A percentile compares a stretch with the other conserved stretches of the same genome.
Conservation (phyloP, 2,329 filamentous ascomycete species). For the Fusarium scirpi region DNA sequence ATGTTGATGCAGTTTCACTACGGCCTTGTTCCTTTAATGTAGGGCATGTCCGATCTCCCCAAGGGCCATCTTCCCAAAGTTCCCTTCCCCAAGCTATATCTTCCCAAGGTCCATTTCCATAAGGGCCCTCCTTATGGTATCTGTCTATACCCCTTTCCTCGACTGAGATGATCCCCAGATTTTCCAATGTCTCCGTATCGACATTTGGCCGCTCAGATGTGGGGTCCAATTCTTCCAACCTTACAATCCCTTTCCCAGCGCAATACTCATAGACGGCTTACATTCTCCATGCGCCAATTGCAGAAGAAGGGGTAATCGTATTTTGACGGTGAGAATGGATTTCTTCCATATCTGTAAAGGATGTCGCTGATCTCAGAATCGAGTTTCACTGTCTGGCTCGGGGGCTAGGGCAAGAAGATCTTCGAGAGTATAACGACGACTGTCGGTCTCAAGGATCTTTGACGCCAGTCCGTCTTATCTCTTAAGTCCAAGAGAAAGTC, state of each 20-base stretch:
- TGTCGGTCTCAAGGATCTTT: background rate
- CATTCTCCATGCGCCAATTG: too few relatives aligned
- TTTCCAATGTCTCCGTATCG: fast-evolving
- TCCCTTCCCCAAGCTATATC: background rate
- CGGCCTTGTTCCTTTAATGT: background rate
- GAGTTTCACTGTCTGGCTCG: background rate
- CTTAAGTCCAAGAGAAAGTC: background rate
- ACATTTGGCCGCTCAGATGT: background rate
- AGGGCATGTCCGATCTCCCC: background rate
- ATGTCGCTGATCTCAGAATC: background rate
- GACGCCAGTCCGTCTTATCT: background rate
- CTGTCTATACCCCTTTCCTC: too few relatives aligned
- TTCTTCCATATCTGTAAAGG: too few relatives aligned
- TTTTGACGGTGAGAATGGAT: too few relatives aligned
- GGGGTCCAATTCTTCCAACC: background rate
- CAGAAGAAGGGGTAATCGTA: too few relatives aligned
- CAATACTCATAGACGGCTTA: background rate
- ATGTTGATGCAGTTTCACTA: conserved; percentile 68
- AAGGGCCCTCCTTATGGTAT: too few relatives aligned
- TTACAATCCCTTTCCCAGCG: background rate
- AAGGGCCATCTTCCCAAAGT: background rate
- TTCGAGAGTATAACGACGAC: fast-evolving
- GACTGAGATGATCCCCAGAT: background rate
- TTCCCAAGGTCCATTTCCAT: fast-evolving
- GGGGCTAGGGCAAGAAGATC: fast-evolving